Base-by-base conservation (phyloP, 352 stramenopile genomes). In the Phytophthora niederhauseri region DNA sequence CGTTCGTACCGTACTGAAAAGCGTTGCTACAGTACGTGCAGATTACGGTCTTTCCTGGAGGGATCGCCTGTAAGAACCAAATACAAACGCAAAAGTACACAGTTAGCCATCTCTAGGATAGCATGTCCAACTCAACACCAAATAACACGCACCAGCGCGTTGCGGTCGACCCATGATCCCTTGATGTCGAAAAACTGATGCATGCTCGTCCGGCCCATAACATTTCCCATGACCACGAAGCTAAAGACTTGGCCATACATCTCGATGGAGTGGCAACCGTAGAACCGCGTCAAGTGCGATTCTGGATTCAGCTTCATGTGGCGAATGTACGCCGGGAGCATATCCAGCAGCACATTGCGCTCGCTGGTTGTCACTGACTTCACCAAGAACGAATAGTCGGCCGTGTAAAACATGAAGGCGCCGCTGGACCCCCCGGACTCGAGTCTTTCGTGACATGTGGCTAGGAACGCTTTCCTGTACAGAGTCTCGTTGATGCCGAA, bases 211-310 rank as follows among this genome's bases (percentile, higher is more conserved):
- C 77, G 80, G 12, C 87, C 86, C 48, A 96, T 94, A 28, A 81
- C 86, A 64, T 98, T 98, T 53, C 85, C 85, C 92, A 98, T 98
- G 56, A 98, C 92, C 17, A 97, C 86, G 49, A 98, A 98, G 70
- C 77, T 93, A 67, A 96, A 96, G 15, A 83, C 65, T 57, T 96
- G 81, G 2, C 89, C 87, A 58, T 97, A 97, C 88, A 98, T 97
- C 45, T 89, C 79, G 26, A 98, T 95, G 26, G 85, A 91, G 66
- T 97, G 91, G 64, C 89, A 96, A 30, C 92, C 92, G 36, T 95
- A 95, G 61, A 94, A 97, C 22, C 92, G 82, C n/a, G 89, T 97
- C 54, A 98, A 71, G 60, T 96, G 84, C 24, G 84, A 95, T 17
- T 79, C 64, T 20, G 91, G 87, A 57, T 97, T 85, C 41, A 61